phyloP scores from a whole-genome alignment of 176 grass and related monocot species.

The Eragrostis curvula region DNA sequence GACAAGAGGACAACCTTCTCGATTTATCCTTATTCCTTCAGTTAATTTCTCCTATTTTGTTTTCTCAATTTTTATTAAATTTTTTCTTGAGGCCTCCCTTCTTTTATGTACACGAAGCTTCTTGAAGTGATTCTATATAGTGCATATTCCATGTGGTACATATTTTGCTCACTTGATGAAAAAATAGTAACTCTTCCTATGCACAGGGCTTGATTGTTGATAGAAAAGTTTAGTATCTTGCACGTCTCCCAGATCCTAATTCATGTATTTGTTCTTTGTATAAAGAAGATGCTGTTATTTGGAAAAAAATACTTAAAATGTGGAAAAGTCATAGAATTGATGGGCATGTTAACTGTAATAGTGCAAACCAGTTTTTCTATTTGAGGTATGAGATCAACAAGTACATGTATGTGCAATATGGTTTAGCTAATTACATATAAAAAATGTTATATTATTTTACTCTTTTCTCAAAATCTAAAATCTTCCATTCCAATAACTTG shows the following conservation, averaged over 20 bases:
- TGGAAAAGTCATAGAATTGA: neutral
- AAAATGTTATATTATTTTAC: neutral
- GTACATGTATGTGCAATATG: neutral
- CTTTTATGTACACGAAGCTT: neutral
- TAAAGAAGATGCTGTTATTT: no score
- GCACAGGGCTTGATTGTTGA: no score
- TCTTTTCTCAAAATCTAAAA: neutral
- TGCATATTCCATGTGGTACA: constrained; percentile 23
- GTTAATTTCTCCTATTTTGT: neutral
- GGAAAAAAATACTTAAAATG: no score
- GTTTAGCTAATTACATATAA: neutral
- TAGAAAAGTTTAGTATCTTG: no score
- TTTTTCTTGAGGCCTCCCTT: neutral
- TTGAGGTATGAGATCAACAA: neutral
- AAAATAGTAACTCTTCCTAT: neutral
- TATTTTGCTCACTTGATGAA: neutral
- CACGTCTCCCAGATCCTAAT: no score
- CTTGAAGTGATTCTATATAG: neutral
- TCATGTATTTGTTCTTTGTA: no score
- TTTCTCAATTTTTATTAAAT: neutral
- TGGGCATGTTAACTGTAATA: neutral
- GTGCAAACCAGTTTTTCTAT: neutral
- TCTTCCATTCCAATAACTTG: neutral
- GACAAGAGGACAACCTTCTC: neutral
- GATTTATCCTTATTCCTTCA: neutral